Evolutionary conservation across 441 rosid species (phyloP).

Genomic region (Mallotus japonicus): DNA sequence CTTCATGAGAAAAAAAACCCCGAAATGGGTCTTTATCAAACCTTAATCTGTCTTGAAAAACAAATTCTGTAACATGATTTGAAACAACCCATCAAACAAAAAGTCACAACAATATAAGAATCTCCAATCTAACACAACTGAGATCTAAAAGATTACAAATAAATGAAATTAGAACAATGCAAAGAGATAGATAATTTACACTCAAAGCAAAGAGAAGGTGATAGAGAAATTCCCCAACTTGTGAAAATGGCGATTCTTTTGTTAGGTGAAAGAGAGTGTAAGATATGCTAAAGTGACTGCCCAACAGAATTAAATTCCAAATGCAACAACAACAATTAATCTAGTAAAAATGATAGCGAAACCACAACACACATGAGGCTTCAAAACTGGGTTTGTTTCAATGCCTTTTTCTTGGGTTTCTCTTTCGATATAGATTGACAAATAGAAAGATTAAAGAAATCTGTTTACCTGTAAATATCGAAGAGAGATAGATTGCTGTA

Average conservation of each 20-base stretch:
- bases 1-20: neutral
- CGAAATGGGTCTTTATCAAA: slow-evolving; percentile 23
- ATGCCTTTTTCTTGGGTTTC: too few species aligned
- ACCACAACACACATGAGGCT: slow-evolving; percentile 18
- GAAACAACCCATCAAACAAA: slow-evolving; percentile 8
- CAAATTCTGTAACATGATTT: slow-evolving; percentile 16
- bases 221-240: slow-evolving; percentile 6
- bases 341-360: slow-evolving; percentile 16
- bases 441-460: slow-evolving; percentile 1
- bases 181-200: slow-evolving; percentile 38
- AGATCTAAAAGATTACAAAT: slow-evolving; percentile 23
- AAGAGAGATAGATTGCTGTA: neutral
- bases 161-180: slow-evolving; percentile 22
- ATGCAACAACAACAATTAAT: neutral
- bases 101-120: neutral
- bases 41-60: slow-evolving; percentile 7
- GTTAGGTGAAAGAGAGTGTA: slow-evolving; percentile 42
- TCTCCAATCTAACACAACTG: slow-evolving; percentile 22
- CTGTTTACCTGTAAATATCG: slow-evolving; percentile 23
- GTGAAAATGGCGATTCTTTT: slow-evolving; percentile 3
- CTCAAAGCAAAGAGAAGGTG: slow-evolving; percentile 48
- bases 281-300: slow-evolving; percentile 40
- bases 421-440: neutral
- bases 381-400: slow-evolving; percentile 4
- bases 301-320: slow-evolving; percentile 26